A percentile compares a stretch with the other conserved stretches of the same genome.
These are phyloP conservation scores for Linaria vulgaris DNA, from an alignment of 257 asterid species.

Conservation along the genomic window DNA sequence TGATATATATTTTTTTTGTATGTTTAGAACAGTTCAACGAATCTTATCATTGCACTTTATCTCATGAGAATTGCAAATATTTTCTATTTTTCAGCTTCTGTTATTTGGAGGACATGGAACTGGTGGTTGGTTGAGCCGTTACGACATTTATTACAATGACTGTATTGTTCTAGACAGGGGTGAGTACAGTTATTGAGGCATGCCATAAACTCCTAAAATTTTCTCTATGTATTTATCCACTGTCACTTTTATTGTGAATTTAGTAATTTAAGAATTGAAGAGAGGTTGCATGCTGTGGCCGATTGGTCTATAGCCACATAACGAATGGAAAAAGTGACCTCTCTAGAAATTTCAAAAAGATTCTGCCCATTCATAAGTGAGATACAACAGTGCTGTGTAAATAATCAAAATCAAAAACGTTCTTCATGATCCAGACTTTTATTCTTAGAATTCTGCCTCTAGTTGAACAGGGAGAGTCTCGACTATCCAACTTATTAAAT, in stretches of 20 bases:
- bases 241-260: not conserved
- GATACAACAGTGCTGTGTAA: too few species aligned
- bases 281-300: too few species aligned
- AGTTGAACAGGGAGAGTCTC: too few species aligned
- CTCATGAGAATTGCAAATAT: conserved; percentile 7
- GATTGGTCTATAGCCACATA: too few species aligned
- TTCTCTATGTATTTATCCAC: conserved; percentile 23
- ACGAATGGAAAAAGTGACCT: too few species aligned
- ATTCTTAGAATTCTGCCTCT: too few species aligned
- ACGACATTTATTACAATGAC: conserved; percentile 87
- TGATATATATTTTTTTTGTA: not conserved
- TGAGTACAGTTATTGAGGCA: conserved; percentile 33
- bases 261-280: not conserved
- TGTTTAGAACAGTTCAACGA: conserved; percentile 7
- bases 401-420: too few species aligned
- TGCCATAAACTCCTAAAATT: conserved; percentile 6
- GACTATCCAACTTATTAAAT: too few species aligned
- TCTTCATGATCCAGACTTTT: too few species aligned
- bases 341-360: too few species aligned
- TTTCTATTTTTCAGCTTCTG: conserved; percentile 63
- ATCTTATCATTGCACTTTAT: conserved; percentile 15
- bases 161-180: conserved; percentile 94
- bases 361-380: too few species aligned
- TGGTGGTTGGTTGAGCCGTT: conserved; percentile 99
- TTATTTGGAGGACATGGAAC: conserved; percentile 99